Base-by-base conservation (phyloP, 2,329 filamentous ascomycete genomes). In the Arachnomyces sp. region DNA sequence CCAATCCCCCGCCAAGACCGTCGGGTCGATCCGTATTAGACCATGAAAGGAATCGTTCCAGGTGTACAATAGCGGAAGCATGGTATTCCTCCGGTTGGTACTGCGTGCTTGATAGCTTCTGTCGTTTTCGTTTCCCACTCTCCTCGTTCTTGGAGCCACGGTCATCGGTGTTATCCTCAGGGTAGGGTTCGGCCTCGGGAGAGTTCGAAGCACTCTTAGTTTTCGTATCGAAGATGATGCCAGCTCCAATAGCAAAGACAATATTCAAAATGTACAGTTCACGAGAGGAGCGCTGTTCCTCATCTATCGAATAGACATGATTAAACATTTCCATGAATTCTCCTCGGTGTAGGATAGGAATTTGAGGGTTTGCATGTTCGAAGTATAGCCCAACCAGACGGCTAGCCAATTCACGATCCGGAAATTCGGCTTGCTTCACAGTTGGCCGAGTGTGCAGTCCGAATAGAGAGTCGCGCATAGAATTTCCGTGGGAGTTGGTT, bases 191-290 rank as follows among this genome's bases (percentile, higher is more conserved):
- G n/a, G 13, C 13, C 11, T 39, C 32, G 2, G 42, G 38, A 39
- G 53, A 49, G 17, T 54, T 48, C 31, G 53, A 40, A 38, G 50
- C 29, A 25, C 25, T 34, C 34, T 50, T 41, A 25, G 56, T 45
- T 20, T 60, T 65, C 30, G 65, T 61, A 38, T 68, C 84, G 50
- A 94, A 79, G 49, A 95, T 94, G 52, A 95, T 94, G 13, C 88
- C 90, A 13, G 85, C 84, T 5, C 92, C 92, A 53, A 96, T 95
- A 11, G 90, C 90, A 65, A 94, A 96, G 16, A 96, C 89, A 64
- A 96, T 95, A 62, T 95, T 95, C 47, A 96, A 72, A 67, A 93
- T 78, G 64, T 95, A 96, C n/a, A 92, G 72, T 61, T 94, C 88
- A 39, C 83, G 75, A 3, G 87, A 77, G 2, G 82, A 84, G 17